phyloP scores from a whole-genome alignment of 1,139 yeast genomes.

The Saccharomycopsis hybrid region DNA sequence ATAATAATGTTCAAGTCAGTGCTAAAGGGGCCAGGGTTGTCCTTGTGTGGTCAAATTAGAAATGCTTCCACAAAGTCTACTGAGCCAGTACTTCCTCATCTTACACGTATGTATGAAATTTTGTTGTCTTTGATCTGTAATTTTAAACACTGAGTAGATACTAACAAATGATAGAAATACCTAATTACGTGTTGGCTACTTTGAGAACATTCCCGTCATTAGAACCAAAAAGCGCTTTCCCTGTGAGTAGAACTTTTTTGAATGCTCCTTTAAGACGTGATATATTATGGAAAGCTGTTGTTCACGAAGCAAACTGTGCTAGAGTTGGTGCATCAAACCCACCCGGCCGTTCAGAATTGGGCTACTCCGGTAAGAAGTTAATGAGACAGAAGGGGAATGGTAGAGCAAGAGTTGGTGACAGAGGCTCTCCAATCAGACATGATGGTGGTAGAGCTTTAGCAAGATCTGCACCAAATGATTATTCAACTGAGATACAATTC shows the following conservation, averaged over 20 bases:
- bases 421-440: constrained; percentile 85
- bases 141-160: no score
- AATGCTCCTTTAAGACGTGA: constrained; percentile 82
- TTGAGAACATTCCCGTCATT: constrained; percentile 81
- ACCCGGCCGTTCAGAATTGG: constrained; percentile 79
- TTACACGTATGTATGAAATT: no score
- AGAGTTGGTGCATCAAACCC: constrained; percentile 89
- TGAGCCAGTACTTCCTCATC: no score
- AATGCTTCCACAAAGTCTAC: no score
- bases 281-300: constrained; percentile 88
- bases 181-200: constrained; percentile 74
- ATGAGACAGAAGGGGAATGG: constrained; percentile 93
- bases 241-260: constrained; percentile 64
- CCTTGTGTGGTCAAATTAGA: no score
- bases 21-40: no score
- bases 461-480: constrained; percentile 84
- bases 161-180: constrained; percentile 25
- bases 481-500: constrained; percentile 73
- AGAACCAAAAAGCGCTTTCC: constrained; percentile 72
- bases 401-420: constrained; percentile 93
- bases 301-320: constrained; percentile 81
- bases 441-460: constrained; percentile 91
- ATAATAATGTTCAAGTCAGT: no score
- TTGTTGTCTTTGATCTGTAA: no score
- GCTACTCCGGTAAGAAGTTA: constrained; percentile 77